These are phyloP conservation scores for Lojkania enalia DNA, from an alignment of 2,329 filamentous ascomycete genomes.

Conservation along the genomic window DNA sequence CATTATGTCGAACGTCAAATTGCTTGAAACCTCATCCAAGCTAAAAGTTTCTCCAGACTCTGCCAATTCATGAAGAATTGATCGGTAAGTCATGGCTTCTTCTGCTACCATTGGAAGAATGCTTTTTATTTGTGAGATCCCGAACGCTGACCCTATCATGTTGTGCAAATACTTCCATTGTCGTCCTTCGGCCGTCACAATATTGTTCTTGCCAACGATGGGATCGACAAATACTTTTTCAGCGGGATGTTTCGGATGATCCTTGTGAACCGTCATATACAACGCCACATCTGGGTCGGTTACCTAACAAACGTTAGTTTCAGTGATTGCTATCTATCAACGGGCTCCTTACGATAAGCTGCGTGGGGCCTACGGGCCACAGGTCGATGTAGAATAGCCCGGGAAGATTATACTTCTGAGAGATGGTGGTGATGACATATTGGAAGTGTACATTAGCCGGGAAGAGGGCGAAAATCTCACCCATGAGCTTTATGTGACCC, in stretches of 20 bases:
- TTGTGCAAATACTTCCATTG: conserved; percentile 42
- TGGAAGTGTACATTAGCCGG: conserved; percentile 45
- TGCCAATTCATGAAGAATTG: conserved; percentile 24
- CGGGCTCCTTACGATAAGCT: conserved; percentile 22
- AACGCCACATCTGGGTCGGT: conserved; percentile 42
- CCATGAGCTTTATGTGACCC: conserved; percentile 47
- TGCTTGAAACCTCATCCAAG: conserved; percentile 25
- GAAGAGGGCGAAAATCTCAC: conserved; percentile 36
- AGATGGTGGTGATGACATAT: conserved; percentile 36
- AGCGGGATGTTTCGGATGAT: conserved; percentile 36
- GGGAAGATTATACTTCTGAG: conserved; percentile 39
- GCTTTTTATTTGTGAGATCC: conserved; percentile 32
- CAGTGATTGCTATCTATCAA: conserved; percentile 37
- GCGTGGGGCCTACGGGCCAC: conserved; percentile 46
- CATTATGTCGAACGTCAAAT: conserved; percentile 35
- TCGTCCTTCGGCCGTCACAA: conserved; percentile 36
- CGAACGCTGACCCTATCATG: conserved; percentile 44
- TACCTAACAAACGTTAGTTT: too few species aligned
- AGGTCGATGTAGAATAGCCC: conserved; percentile 50
- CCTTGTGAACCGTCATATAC: conserved; percentile 41
- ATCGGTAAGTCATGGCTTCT: conserved; percentile 37
- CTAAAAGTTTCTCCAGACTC: conserved; percentile 26
- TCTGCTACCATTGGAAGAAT: conserved; percentile 36
- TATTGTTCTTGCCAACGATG: conserved; percentile 31
- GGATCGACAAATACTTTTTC: conserved; percentile 24